Evolutionary conservation across 2,329 filamentous ascomycete genomes (phyloP).

Genomic region (Fusarium sarcochroum): DNA sequence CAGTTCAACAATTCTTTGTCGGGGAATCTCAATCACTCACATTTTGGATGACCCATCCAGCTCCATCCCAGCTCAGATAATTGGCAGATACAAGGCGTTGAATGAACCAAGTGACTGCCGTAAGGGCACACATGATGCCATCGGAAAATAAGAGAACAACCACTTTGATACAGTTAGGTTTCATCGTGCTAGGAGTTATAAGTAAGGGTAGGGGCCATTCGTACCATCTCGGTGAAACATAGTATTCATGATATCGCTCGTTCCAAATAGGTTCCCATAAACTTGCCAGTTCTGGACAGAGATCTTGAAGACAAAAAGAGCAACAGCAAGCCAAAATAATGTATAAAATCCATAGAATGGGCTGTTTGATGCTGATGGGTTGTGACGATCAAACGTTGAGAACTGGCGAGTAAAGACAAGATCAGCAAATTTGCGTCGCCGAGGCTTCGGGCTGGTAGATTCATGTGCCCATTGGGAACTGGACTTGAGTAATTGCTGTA

Average conservation of each 20-base stretch:
- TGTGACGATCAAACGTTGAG: slow-evolving; percentile 81
- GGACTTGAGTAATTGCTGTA: slow-evolving; percentile 49
- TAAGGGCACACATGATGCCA: slow-evolving; percentile 76
- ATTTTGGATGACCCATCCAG: slow-evolving; percentile 82
- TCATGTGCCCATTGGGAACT: slow-evolving; percentile 46
- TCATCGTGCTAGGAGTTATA: too few relatives aligned
- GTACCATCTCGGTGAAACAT: slow-evolving; percentile 71
- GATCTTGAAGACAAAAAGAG: slow-evolving; percentile 75
- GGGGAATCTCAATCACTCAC: slow-evolving; percentile 52
- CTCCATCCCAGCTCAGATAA: slow-evolving; percentile 75
- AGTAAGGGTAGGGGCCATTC: slow-evolving; percentile 4
- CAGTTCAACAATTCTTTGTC: background rate
- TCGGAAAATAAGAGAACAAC: slow-evolving; percentile 73
- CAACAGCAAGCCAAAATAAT: slow-evolving; percentile 81
- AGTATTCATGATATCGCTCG: slow-evolving; percentile 77
- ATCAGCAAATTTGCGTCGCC: slow-evolving; percentile 56
- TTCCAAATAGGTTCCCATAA: slow-evolving; percentile 78
- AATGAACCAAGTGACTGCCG: slow-evolving; percentile 74
- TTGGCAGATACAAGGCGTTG: slow-evolving; percentile 72
- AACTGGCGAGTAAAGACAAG: slow-evolving; percentile 81
- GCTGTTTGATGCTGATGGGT: slow-evolving; percentile 73
- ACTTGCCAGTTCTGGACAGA: slow-evolving; percentile 76
- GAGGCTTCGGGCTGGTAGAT: slow-evolving; percentile 27
- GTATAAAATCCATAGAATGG: slow-evolving; percentile 86
- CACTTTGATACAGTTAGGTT: slow-evolving; percentile 53